Evolutionary conservation across 2,329 filamentous ascomycete genomes (phyloP).

Genomic region (Penicillium sp.): DNA sequence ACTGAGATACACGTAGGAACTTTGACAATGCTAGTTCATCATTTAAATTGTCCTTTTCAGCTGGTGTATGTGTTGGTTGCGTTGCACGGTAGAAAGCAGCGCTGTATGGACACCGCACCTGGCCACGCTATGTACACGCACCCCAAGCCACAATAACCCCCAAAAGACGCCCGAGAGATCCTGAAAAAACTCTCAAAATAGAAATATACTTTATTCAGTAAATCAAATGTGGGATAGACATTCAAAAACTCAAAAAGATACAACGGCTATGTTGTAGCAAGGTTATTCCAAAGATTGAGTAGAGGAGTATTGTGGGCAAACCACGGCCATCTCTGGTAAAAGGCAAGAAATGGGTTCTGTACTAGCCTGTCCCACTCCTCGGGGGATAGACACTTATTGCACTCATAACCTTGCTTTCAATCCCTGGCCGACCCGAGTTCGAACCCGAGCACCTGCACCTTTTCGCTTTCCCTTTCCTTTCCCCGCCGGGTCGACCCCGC

Average conservation of each 20-base stretch:
- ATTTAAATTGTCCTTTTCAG: background rate
- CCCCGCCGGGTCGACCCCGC: conserved; percentile 20
- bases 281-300: conserved; percentile 59
- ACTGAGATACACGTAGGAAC: background rate
- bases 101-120: background rate
- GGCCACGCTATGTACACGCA: background rate
- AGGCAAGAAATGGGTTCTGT: conserved; percentile 75
- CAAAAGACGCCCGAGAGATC: background rate
- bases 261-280: conserved; percentile 50
- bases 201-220: background rate
- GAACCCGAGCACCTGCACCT: conserved; percentile 25
- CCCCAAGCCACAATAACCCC: background rate
- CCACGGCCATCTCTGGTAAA: conserved; percentile 81
- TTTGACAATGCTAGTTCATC: background rate
- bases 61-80: background rate
- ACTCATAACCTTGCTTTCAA: conserved; percentile 9
- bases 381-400: background rate
- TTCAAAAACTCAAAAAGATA: conserved; percentile 41
- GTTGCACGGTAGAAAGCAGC: background rate
- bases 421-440: conserved; percentile 29
- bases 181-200: background rate
- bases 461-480: conserved; percentile 15
- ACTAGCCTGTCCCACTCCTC: conserved; percentile 71
- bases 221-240: background rate
- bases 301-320: conserved; percentile 63